Conservation (phyloP, 2,329 filamentous ascomycete genomes). For the Venturiaceae sp. region DNA sequence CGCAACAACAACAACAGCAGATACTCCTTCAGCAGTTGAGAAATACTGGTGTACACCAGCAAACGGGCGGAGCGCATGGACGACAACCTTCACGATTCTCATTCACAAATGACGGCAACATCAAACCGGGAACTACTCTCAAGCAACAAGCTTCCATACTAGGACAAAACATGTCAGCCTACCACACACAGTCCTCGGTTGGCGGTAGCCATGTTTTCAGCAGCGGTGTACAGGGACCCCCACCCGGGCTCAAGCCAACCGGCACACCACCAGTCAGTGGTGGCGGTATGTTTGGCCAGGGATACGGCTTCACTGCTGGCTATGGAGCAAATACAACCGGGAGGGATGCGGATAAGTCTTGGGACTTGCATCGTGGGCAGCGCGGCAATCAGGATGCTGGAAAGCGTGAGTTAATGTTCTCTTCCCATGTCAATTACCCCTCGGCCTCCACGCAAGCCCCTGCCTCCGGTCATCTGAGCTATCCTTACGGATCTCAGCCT, state of each 20-base stretch:
- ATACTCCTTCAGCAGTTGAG: conserved; percentile 55
- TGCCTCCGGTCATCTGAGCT: conserved; percentile 83
- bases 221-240: conserved; percentile 74
- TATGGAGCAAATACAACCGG: conserved; percentile 3
- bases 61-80: conserved; percentile 49
- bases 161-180: background rate
- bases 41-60: conserved; percentile 45
- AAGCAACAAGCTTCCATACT: conserved; percentile 4
- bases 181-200: background rate
- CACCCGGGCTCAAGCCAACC: conserved; percentile 89
- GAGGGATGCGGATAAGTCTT: background rate
- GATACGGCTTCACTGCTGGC: conserved; percentile 66
- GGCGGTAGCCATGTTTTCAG: background rate
- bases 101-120: conserved; percentile 63
- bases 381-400: conserved; percentile 55
- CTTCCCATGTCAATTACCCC: conserved; percentile 66
- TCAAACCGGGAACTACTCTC: background rate
- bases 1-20: conserved; percentile 41
- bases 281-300: conserved; percentile 80
- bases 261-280: conserved; percentile 79
- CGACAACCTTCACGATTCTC: conserved; percentile 81
- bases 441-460: conserved; percentile 75
- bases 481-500: conserved; percentile 63
- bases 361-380: conserved; percentile 3
- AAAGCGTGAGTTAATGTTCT: conserved; percentile 98